phyloP scores from a whole-genome alignment of 495 filamentous ascomycete species.

The Xylaria telfairii region DNA sequence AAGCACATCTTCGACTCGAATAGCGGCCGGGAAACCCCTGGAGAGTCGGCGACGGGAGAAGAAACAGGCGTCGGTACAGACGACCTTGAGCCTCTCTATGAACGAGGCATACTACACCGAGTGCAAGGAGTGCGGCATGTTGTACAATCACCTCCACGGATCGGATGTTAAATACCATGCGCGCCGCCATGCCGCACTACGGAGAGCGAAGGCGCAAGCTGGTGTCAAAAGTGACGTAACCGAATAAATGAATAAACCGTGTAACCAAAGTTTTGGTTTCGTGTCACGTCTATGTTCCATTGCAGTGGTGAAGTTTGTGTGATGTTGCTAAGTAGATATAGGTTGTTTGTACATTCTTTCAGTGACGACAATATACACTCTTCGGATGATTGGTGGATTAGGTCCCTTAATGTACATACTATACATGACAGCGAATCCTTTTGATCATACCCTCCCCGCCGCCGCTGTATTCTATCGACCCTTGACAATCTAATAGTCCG shows the following conservation, averaged over 20 bases:
- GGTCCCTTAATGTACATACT: not conserved
- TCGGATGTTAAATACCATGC: constrained; percentile 53
- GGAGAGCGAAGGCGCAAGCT: constrained; percentile 23
- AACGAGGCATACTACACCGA: constrained; percentile 48
- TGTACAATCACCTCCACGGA: constrained; percentile 55
- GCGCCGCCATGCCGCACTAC: constrained; percentile 43
- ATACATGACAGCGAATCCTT: not conserved
- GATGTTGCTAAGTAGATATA: not conserved
- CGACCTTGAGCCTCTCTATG: constrained; percentile 48
- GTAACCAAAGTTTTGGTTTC: not conserved
- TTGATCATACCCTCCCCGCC: not conserved
- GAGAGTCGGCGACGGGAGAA: constrained; percentile 27
- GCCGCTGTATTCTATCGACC: not conserved
- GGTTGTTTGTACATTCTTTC: not conserved
- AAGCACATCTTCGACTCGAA: not conserved
- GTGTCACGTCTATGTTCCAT: not conserved
- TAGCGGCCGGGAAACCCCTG: constrained; percentile 18
- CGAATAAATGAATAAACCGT: constrained; percentile 5
- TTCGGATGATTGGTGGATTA: not conserved
- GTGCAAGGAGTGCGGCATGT: constrained; percentile 52
- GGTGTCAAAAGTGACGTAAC: not conserved
- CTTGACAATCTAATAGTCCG: not conserved
- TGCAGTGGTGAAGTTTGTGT: not conserved
- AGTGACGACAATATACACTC: not conserved
- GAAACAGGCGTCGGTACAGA: constrained; percentile 47